These are phyloP conservation scores for Mortierella sp. DNA, from an alignment of 371 early-diverging fungal species.

Conservation along the genomic window DNA sequence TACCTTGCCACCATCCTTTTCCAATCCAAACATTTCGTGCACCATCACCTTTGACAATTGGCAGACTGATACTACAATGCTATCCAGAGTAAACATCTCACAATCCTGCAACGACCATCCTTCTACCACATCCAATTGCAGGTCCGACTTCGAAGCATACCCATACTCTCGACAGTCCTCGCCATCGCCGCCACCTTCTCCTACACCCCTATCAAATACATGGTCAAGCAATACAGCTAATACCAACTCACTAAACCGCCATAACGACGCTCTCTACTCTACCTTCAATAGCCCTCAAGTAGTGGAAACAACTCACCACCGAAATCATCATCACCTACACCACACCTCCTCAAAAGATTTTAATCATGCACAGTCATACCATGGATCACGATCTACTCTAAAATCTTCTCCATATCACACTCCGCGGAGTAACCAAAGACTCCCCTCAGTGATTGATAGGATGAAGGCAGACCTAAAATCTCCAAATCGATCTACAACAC, in stretches of 20 bases:
- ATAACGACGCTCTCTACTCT: slow-evolving; percentile 10
- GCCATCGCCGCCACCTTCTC: slow-evolving; percentile 19
- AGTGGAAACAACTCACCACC: slow-evolving; percentile 11
- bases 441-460: slow-evolving; percentile 34
- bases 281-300: slow-evolving; percentile 17
- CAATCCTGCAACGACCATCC: slow-evolving; percentile 32
- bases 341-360: neutral
- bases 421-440: slow-evolving; percentile 25
- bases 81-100: slow-evolving; percentile 22
- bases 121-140: slow-evolving; percentile 28
- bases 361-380: slow-evolving; percentile 7
- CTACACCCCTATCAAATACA: slow-evolving; percentile 5
- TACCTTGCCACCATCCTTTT: slow-evolving; percentile 3
- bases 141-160: slow-evolving; percentile 31
- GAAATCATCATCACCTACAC: neutral
- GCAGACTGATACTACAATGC: neutral
- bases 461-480: slow-evolving; percentile 39
- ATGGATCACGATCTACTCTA: slow-evolving; percentile 6
- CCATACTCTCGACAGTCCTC: slow-evolving; percentile 15
- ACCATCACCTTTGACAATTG: neutral
- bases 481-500: slow-evolving; percentile 10
- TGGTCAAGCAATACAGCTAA: slow-evolving; percentile 4
- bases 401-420: slow-evolving; percentile 21
- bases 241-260: neutral
- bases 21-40: slow-evolving; percentile 7